Evolutionary conservation across 306 rosid genomes (phyloP).

Genomic region (Rosa persica): DNA sequence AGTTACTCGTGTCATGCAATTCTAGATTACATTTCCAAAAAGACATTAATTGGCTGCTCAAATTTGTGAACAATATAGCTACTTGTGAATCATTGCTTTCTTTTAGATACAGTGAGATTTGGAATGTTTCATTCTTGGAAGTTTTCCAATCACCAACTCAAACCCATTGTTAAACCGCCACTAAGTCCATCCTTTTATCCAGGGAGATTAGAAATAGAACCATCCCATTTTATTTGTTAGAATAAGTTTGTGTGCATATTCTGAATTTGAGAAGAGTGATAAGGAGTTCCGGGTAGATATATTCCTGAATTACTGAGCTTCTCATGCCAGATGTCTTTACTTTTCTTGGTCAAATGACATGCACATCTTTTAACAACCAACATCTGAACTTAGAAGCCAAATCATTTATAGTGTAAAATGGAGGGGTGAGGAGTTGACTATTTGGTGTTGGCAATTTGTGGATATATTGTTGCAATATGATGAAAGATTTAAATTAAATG

Average conservation of each 20-base stretch:
- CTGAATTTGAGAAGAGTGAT: background rate
- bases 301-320: background rate
- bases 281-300: background rate
- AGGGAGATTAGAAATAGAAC: background rate
- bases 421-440: background rate
- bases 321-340: background rate
- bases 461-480: background rate
- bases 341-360: background rate
- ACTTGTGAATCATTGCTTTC: background rate
- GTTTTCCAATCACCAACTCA: background rate
- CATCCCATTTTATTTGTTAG: background rate
- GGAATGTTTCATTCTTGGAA: background rate
- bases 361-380: background rate
- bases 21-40: background rate
- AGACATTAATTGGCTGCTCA: background rate
- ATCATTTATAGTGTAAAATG: background rate
- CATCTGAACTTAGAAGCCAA: background rate
- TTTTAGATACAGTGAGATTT: background rate
- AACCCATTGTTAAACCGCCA: background rate
- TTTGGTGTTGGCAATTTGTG: background rate
- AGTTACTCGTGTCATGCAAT: background rate
- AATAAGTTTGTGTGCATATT: background rate
- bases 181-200: background rate
- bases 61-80: background rate
- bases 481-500: background rate